phyloP scores from a whole-genome alignment of 2,329 filamentous ascomycete genomes.

The Paraconiothyrium brasiliense region DNA sequence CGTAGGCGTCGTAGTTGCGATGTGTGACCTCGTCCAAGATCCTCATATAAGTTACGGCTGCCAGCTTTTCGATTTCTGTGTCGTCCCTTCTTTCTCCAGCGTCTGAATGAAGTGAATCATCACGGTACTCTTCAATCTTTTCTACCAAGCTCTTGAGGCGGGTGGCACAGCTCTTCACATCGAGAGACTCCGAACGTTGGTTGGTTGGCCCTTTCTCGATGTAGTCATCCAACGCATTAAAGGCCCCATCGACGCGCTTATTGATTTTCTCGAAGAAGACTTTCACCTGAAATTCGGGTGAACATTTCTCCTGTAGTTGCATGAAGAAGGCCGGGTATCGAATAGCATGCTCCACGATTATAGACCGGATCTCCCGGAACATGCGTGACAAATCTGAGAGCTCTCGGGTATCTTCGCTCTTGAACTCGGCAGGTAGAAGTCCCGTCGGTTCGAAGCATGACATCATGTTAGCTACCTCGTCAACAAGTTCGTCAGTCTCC shows the following conservation, averaged over 20 bases:
- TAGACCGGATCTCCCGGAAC: constrained; percentile 40
- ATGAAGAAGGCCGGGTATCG: constrained; percentile 39
- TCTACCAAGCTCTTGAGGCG: constrained; percentile 38
- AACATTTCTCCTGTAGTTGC: constrained; percentile 40
- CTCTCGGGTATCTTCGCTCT: constrained; percentile 29
- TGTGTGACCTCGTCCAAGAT: constrained; percentile 45
- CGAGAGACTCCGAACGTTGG: constrained; percentile 32
- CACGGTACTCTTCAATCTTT: constrained; percentile 39
- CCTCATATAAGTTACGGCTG: constrained; percentile 41
- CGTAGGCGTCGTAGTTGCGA: constrained; percentile 46
- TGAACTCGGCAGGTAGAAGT: constrained; percentile 46
- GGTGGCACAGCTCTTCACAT: constrained; percentile 43
- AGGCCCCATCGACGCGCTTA: constrained; percentile 37
- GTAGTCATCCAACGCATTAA: constrained; percentile 44
- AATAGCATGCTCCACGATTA: constrained; percentile 41
- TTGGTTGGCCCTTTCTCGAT: constrained; percentile 39
- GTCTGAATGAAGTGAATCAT: constrained; percentile 28
- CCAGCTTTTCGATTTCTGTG: constrained; percentile 27
- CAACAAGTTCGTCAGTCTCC: constrained; percentile 42
- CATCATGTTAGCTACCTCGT: constrained; percentile 45
- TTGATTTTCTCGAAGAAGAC: constrained; percentile 50
- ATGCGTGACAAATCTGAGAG: constrained; percentile 42
- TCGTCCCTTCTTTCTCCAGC: constrained; percentile 25
- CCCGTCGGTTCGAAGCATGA: constrained; percentile 49
- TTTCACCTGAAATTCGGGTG: constrained; percentile 42